Base-by-base conservation (phyloP, 129 eudicot species). In the Artemisia annua region DNA sequence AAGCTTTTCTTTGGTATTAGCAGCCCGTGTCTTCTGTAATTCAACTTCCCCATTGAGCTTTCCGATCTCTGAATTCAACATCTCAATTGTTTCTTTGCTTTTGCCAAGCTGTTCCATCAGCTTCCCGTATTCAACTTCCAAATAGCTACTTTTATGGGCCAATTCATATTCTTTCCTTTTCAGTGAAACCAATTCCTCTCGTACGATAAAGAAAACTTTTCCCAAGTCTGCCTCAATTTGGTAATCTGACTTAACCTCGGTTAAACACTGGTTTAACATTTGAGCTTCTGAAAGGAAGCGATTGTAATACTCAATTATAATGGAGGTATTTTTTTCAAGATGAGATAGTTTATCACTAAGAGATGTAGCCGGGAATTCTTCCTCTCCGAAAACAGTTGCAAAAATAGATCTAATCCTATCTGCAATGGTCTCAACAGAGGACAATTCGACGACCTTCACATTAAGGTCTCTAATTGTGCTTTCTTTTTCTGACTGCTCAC, bases 1-100 rank as follows among this genome's bases (percentile, higher is more conserved):
- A 65, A 91, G 96, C 71, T 91, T 91, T 80, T 88, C 96, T 79
- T 89, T 91, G 11, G 93, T 87, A 73, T 85, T 91, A 64, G 70
- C 74, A 79, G 70, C 83, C 57, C 81, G 79, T 53, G 67, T 72
- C 85, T 70, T 91, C 77, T 91, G 96, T 68, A 88, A 87, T 68
- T 88, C 93, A 75, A 88, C 22, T 20, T 88, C 96, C 43, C 76
- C 82, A 70, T 73, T 79, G 24, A 85, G 80, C 63, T 78, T 84
- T 70, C 68, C 80, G 53, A 80, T 82, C 54, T 88, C 87, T 51
- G 76, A 86, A 77, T 80, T 79, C 43, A 66, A 69, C 72, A 57
- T 68, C 73, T 88, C 81, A 63, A 82, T 28, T n/a, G 56, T 62
- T 71, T 66, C 81, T 63, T 66, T 83, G 68, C 76, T 76, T 76